Evolutionary conservation across 305 asterid species (phyloP).

Genomic region (Caryopteris hybrid): DNA sequence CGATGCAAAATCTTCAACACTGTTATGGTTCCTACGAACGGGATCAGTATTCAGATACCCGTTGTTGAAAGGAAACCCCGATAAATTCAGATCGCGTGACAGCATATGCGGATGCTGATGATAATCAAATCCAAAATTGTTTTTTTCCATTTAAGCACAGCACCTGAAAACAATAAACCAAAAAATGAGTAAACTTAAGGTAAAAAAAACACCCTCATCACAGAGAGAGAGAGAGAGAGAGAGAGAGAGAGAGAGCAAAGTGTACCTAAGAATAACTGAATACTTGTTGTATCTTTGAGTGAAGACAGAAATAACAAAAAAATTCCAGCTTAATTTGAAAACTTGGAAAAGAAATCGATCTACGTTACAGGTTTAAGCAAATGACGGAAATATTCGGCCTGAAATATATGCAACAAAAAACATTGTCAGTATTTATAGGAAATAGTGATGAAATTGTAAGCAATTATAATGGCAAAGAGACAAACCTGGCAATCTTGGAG

Average conservation of each 20-base stretch:
- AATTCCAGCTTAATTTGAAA: conserved; percentile 58
- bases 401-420: conserved; percentile 36
- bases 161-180: conserved; percentile 29
- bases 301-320: conserved; percentile 35
- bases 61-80: conserved; percentile 27
- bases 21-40: conserved; percentile 35
- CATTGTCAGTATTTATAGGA: conserved; percentile 1
- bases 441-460: background rate
- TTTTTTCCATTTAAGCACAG: conserved; percentile 70
- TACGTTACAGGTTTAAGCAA: conserved; percentile 97
- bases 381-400: conserved; percentile 95
- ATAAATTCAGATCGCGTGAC: conserved; percentile 31
- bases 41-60: conserved; percentile 32
- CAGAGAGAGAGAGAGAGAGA: background rate
- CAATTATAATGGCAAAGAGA: background rate
- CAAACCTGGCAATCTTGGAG: conserved; percentile 98
- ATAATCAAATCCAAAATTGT: conserved; percentile 43
- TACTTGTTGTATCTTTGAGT: conserved; percentile 38
- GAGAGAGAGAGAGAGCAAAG: conserved; percentile 24
- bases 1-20: conserved; percentile 31
- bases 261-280: conserved; percentile 31
- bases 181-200: conserved; percentile 7
- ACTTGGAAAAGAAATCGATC: conserved; percentile 37
- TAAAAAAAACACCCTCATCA: background rate
- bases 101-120: conserved; percentile 39